These are phyloP conservation scores for Trichocladium uniseriatum DNA, from an alignment of 495 filamentous ascomycete genomes.

Conservation along the genomic window DNA sequence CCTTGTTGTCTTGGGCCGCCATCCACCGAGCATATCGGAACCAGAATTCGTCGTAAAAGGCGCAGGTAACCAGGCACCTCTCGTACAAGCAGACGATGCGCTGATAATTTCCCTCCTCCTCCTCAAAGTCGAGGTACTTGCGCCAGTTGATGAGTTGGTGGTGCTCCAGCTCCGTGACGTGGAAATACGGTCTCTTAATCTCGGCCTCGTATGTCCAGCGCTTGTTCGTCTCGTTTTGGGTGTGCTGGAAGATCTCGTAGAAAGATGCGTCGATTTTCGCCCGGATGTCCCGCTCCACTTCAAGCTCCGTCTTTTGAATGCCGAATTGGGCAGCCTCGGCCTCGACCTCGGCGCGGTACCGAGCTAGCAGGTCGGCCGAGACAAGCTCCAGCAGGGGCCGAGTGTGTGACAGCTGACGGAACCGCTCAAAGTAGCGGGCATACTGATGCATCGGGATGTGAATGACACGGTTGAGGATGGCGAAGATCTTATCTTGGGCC, in stretches of 20 bases:
- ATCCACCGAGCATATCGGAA: constrained; percentile 97
- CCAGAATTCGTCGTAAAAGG: constrained; percentile 97
- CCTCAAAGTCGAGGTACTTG: constrained; percentile 96
- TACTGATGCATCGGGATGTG: constrained; percentile 97
- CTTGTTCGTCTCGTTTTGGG: constrained; percentile 83
- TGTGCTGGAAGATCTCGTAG: constrained; percentile 69
- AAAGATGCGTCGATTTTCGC: constrained; percentile 70
- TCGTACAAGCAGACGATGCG: constrained; percentile 84
- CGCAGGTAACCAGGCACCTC: constrained; percentile 82
- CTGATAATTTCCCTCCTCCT: constrained; percentile 66
- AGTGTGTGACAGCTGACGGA: constrained; percentile 64
- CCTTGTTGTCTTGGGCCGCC: constrained; percentile 67
- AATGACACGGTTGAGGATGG: constrained; percentile 74
- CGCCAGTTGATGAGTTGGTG: constrained; percentile 84
- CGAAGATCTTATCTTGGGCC: constrained; percentile 76
- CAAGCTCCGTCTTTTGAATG: constrained; percentile 50
- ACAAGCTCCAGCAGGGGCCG: constrained; percentile 68
- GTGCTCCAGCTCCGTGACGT: constrained; percentile 86
- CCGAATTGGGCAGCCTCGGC: constrained; percentile 41
- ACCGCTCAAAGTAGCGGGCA: constrained; percentile 88
- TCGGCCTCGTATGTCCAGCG: constrained; percentile 92
- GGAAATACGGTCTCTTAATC: constrained; percentile 95
- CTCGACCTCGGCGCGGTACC: constrained; percentile 63
- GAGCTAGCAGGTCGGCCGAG: constrained; percentile 54
- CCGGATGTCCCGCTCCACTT: constrained; percentile 77